phyloP scores from a whole-genome alignment of 176 grass and related monocot species.

The Puccinellia tenuiflora region DNA sequence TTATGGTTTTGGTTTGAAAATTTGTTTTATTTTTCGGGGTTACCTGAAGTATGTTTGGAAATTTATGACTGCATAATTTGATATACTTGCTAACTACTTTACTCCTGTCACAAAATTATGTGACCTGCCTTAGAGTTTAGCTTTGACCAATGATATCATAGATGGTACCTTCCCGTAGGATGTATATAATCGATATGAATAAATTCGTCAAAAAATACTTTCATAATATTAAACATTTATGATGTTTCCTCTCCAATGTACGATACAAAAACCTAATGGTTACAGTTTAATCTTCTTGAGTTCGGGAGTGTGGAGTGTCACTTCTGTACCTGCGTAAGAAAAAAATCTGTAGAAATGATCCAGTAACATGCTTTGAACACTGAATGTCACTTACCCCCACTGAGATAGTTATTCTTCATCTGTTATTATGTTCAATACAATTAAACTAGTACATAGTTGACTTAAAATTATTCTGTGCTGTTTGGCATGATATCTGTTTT shows the following conservation, averaged over 20 bases:
- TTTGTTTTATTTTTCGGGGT: neutral
- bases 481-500: neutral
- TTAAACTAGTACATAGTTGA: neutral
- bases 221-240: neutral
- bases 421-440: slow-evolving; percentile 7
- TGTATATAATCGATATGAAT: neutral
- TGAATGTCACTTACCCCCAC: slow-evolving; percentile 11
- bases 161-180: neutral
- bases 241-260: neutral
- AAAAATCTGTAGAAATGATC: slow-evolving; percentile 5
- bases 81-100: neutral
- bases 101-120: neutral
- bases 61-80: neutral
- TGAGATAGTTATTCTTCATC: neutral
- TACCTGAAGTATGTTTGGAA: slow-evolving; percentile 14
- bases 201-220: neutral
- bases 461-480: slow-evolving; percentile 1
- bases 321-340: neutral
- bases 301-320: neutral
- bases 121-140: neutral
- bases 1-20: neutral
- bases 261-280: neutral
- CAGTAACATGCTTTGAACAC: neutral
- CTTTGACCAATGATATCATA: neutral
- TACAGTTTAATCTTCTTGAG: neutral